Conservation (phyloP, 2,329 filamentous ascomycete genomes). For the Colletotrichum noveboracense region DNA sequence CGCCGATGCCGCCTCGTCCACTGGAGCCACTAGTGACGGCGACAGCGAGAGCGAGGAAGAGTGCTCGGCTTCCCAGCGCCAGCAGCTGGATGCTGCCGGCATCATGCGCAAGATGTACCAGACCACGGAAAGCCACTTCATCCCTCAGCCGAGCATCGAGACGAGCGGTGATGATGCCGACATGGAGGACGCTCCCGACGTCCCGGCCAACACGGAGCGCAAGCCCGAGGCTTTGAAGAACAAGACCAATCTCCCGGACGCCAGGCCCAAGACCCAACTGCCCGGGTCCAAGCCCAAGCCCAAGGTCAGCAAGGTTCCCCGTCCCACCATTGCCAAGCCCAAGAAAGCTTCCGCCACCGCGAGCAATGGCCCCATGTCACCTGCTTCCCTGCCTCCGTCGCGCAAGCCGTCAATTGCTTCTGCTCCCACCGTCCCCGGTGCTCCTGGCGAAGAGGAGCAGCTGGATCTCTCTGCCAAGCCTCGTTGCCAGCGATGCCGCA, state of each 20-base stretch:
- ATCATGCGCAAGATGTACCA: conserved; percentile 52
- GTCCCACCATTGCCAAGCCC: conserved; percentile 45
- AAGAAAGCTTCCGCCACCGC: conserved; percentile 49
- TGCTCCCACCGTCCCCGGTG: conserved; percentile 48
- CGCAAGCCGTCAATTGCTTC: conserved; percentile 80
- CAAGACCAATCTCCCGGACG: conserved; percentile 33
- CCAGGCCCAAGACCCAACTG: conserved; percentile 45
- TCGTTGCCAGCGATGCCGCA: conserved; percentile 95
- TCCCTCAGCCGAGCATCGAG: conserved; percentile 42
- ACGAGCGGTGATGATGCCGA: conserved; percentile 67
- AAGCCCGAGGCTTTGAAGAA: conserved; percentile 45
- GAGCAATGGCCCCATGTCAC: conserved; percentile 58
- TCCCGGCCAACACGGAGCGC: conserved; percentile 37
- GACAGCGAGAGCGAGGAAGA: conserved; percentile 72
- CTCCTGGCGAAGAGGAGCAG: conserved; percentile 82
- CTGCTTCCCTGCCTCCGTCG: conserved; percentile 71
- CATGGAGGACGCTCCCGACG: conserved; percentile 44
- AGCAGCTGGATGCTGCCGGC: conserved; percentile 55
- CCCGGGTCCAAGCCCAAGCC: conserved; percentile 46
- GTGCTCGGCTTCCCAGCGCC: conserved; percentile 62
- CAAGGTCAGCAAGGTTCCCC: conserved; percentile 47
- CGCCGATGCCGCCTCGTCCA: conserved; percentile 84
- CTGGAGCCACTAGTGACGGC: conserved; percentile 81
- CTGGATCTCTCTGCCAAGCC: conserved; percentile 95
- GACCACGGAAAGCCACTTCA: conserved; percentile 58